A percentile compares a stretch with the other conserved stretches of the same genome.
Evolutionary conservation across 257 asterid species (phyloP).

Genomic region (Fraxinus cuspidata): DNA sequence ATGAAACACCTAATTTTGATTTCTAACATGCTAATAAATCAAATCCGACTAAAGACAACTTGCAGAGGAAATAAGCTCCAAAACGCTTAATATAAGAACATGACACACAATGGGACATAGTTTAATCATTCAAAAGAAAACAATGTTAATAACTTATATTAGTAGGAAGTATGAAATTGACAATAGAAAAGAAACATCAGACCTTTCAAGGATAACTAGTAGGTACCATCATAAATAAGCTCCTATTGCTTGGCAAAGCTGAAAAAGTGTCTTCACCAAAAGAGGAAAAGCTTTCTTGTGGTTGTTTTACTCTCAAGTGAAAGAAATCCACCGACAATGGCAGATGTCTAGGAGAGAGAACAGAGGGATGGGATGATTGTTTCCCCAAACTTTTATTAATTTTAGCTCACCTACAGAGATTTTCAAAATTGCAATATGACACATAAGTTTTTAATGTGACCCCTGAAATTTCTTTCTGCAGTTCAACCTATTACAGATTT

Average conservation of each 20-base stretch:
- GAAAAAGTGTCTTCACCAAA: not conserved
- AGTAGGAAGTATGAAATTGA: too few relatives aligned
- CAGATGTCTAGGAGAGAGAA: too few relatives aligned
- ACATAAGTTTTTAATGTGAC: too few relatives aligned
- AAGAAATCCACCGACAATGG: too few relatives aligned
- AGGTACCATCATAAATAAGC: not conserved
- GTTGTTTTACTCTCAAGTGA: too few relatives aligned
- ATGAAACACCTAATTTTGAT: too few relatives aligned
- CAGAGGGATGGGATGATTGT: too few relatives aligned
- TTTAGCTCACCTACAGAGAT: not conserved
- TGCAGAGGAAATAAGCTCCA: slow-evolving; percentile 27
- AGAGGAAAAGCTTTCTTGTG: not conserved
- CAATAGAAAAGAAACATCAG: too few relatives aligned
- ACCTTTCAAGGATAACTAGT: too few relatives aligned
- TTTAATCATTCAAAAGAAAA: not conserved
- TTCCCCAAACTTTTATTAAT: not conserved
- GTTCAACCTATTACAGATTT: not conserved
- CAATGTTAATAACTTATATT: too few relatives aligned
- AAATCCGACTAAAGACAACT: slow-evolving; percentile 52
- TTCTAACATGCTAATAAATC: too few relatives aligned
- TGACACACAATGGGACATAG: not conserved
- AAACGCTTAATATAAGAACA: not conserved
- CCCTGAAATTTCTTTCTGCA: not conserved
- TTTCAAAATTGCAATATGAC: not conserved
- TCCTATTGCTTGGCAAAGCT: not conserved